Conservation (phyloP, 2,329 filamentous ascomycete species). For the Penicillium sp. region DNA sequence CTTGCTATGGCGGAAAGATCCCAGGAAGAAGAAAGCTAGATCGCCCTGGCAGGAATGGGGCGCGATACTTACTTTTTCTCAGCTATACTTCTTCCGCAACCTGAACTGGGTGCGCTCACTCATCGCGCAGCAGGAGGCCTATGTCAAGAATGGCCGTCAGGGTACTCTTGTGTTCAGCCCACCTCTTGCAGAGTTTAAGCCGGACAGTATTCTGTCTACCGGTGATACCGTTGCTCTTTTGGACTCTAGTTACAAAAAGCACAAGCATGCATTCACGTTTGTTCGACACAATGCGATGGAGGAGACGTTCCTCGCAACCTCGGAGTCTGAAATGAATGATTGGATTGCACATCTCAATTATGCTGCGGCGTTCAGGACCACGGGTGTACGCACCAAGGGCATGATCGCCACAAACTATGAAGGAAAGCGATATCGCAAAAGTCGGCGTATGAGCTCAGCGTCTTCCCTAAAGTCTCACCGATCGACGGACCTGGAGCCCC, state of each 20-base stretch:
- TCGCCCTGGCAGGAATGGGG: conserved; percentile 99
- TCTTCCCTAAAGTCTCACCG: conserved; percentile 59
- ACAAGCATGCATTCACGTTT: conserved; percentile 92
- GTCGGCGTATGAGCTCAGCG: conserved; percentile 59
- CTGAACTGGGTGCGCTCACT: conserved; percentile 86
- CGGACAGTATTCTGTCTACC: conserved; percentile 88
- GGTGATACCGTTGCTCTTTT: conserved; percentile 85
- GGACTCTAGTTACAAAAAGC: conserved; percentile 81
- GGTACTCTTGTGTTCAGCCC: conserved; percentile 85
- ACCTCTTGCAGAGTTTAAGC: conserved; percentile 85
- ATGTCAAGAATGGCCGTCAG: conserved; percentile 72
- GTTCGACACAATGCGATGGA: conserved; percentile 82
- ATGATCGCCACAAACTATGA: conserved; percentile 82
- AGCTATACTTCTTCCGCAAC: conserved; percentile 95
- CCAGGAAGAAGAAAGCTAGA: conserved; percentile 86
- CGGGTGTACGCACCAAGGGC: conserved; percentile 84
- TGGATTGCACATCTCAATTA: conserved; percentile 97
- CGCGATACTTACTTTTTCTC: conserved; percentile 90
- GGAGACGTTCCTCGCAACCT: conserved; percentile 86
- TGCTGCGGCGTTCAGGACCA: conserved; percentile 86
- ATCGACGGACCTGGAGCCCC: conserved; percentile 65
- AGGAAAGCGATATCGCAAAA: conserved; percentile 61
- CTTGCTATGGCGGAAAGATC: conserved; percentile 87
- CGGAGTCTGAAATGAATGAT: conserved; percentile 88
- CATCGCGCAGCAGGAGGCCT: conserved; percentile 80